Conservation (phyloP, 108 stramenopile genomes). For the Nannochloropsis salina region DNA sequence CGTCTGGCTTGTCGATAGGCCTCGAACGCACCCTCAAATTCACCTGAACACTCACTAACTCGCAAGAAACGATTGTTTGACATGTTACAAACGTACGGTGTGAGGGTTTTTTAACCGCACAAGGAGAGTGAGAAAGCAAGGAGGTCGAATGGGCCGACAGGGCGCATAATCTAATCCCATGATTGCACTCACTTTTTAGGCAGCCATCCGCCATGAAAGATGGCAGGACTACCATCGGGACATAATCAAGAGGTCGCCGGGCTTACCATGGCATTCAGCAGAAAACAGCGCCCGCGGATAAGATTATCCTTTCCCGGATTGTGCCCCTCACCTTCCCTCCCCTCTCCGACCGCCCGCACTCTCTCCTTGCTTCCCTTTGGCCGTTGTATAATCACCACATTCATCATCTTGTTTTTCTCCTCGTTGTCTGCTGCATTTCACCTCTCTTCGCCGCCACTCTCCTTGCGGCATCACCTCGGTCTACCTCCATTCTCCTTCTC, state of each 20-base stretch:
- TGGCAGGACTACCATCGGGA: background rate
- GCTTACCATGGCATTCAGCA: background rate
- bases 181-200: too few species aligned
- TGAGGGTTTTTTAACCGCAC: too few species aligned
- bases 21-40: too few species aligned
- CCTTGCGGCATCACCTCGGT: conserved; percentile 24
- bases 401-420: background rate
- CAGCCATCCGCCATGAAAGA: conserved; percentile 5
- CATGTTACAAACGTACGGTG: too few species aligned
- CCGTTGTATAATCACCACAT: background rate
- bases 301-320: background rate
- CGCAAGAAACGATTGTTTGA: too few species aligned
- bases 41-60: too few species aligned
- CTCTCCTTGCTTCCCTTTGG: background rate
- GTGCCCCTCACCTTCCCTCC: background rate
- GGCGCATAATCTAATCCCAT: too few species aligned
- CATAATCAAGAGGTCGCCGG: background rate
- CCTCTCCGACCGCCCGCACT: background rate
- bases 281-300: background rate
- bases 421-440: background rate
- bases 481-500: background rate
- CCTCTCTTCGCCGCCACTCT: background rate
- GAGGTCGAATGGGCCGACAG: too few species aligned
- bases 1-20: too few species aligned
- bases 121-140: too few species aligned